phyloP scores from a whole-genome alignment of 164 flowering plant species.

The Vitis labrusca region DNA sequence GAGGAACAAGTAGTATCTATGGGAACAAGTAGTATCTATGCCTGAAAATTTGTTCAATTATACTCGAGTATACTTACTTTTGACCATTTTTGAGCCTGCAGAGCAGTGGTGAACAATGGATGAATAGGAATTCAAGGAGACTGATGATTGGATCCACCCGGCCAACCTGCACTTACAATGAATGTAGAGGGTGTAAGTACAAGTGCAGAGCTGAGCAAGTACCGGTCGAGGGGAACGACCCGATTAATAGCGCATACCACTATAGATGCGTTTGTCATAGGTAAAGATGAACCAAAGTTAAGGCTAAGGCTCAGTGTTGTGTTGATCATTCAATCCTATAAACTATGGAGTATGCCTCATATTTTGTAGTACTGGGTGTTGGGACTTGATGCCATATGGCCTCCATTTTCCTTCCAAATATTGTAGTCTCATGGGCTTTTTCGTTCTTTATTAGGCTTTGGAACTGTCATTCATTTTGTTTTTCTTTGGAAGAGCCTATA shows the following conservation, averaged over 20 bases:
- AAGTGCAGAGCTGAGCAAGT: slow-evolving; percentile 88
- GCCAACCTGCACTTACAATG: slow-evolving; percentile 92
- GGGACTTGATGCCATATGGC: too few relatives aligned
- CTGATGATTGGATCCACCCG: slow-evolving; percentile 86
- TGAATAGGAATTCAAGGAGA: slow-evolving; percentile 39
- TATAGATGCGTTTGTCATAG: slow-evolving; percentile 92
- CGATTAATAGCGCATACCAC: slow-evolving; percentile 84
- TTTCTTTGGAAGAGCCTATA: too few relatives aligned
- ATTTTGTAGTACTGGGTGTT: too few relatives aligned
- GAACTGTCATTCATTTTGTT: too few relatives aligned
- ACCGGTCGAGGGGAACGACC: slow-evolving; percentile 93
- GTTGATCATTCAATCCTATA: too few relatives aligned
- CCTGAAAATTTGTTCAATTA: background rate
- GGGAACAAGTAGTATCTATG: background rate
- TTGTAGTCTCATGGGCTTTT: too few relatives aligned
- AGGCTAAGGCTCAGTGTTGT: too few relatives aligned
- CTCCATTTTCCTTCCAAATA: too few relatives aligned
- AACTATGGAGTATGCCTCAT: too few relatives aligned
- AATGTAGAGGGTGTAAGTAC: slow-evolving; percentile 87
- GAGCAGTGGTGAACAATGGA: slow-evolving; percentile 12
- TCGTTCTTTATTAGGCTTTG: too few relatives aligned
- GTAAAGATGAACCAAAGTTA: slow-evolving; percentile 17
- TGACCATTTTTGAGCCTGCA: background rate
- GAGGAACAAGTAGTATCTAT: background rate
- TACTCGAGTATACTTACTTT: too few relatives aligned